These are phyloP conservation scores for Trypanosoma congolense DNA, from an alignment of 208 protist species.

Conservation along the genomic window DNA sequence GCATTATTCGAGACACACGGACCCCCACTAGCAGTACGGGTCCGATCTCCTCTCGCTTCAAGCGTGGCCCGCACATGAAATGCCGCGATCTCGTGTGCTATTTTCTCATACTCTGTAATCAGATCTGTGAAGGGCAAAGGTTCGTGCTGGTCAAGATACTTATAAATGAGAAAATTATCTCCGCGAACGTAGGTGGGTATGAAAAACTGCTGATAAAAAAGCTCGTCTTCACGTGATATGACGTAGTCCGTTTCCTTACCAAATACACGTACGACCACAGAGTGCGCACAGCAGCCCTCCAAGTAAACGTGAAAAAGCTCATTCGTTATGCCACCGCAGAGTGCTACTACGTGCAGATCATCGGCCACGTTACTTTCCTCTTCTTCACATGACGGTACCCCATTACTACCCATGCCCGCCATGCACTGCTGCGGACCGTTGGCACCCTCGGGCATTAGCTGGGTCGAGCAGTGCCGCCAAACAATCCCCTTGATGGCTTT, in stretches of 20 bases:
- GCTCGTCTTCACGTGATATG: conserved; percentile 83
- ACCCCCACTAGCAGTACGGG: not conserved
- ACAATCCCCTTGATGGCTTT: not conserved
- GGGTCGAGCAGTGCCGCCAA: not conserved
- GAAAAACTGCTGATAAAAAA: conserved; percentile 88
- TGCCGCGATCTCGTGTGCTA: conserved; percentile 48
- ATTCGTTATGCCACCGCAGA: conserved; percentile 88
- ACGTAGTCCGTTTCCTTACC: conserved; percentile 88
- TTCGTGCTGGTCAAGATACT: conserved; percentile 61
- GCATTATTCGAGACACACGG: not conserved
- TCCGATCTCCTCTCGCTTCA: conserved; percentile 40
- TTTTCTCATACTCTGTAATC: conserved; percentile 36
- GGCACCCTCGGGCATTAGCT: too few species aligned
- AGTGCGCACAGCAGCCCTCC: conserved; percentile 27
- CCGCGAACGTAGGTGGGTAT: conserved; percentile 72
- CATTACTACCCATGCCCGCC: too few species aligned
- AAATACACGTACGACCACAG: conserved; percentile 83
- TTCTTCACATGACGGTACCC: too few species aligned
- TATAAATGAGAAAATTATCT: conserved; percentile 79
- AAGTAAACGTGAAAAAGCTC: conserved; percentile 85
- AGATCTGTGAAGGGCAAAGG: conserved; percentile 69
- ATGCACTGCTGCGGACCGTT: too few species aligned
- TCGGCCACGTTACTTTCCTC: not conserved
- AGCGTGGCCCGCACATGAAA: conserved; percentile 79
- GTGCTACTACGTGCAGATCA: conserved; percentile 41